Percentiles rank a stretch among this genome's conserved stretches.
These are phyloP conservation scores for Colletotrichum liaoningense DNA, from an alignment of 2,329 filamentous ascomycete species.

Conservation along the genomic window DNA sequence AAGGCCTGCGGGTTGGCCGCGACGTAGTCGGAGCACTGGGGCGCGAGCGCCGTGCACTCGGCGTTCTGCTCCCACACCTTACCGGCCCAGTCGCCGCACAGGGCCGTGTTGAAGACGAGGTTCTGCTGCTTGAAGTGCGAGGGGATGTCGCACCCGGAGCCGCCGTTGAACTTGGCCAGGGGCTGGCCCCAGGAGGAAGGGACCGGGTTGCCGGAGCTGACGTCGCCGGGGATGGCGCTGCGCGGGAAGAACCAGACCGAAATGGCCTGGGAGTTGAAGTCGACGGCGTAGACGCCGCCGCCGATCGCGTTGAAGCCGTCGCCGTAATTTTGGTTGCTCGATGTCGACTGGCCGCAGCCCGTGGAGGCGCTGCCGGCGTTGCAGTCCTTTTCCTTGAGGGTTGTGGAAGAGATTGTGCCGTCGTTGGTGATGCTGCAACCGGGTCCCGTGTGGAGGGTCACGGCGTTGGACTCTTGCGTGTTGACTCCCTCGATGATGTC, in stretches of 20 bases:
- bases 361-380: slow-evolving; percentile 61
- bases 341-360: slow-evolving; percentile 70
- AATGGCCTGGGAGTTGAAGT: slow-evolving; percentile 81
- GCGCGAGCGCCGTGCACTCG: slow-evolving; percentile 69
- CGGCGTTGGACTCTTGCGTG: slow-evolving; percentile 64
- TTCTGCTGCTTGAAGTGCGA: slow-evolving; percentile 77
- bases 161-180: slow-evolving; percentile 73
- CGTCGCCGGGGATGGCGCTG: slow-evolving; percentile 71
- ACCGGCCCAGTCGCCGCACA: slow-evolving; percentile 91
- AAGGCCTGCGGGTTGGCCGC: slow-evolving; percentile 77
- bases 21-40: slow-evolving; percentile 79
- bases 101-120: slow-evolving; percentile 84
- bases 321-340: slow-evolving; percentile 69
- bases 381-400: slow-evolving; percentile 66
- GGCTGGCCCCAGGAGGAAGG: slow-evolving; percentile 78
- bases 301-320: slow-evolving; percentile 76
- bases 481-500: slow-evolving; percentile 87
- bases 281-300: slow-evolving; percentile 79
- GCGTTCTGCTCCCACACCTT: slow-evolving; percentile 69
- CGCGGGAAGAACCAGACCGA: slow-evolving; percentile 86
- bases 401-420: slow-evolving; percentile 58
- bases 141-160: slow-evolving; percentile 77
- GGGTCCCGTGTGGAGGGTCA: slow-evolving; percentile 75
- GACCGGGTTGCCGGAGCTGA: slow-evolving; percentile 68
- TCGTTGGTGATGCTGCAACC: slow-evolving; percentile 68